Percentiles rank a stretch among this genome's conserved stretches.
phyloP scores from a whole-genome alignment of 345 rosid genomes.

The Chamaenerion angustifolium region DNA sequence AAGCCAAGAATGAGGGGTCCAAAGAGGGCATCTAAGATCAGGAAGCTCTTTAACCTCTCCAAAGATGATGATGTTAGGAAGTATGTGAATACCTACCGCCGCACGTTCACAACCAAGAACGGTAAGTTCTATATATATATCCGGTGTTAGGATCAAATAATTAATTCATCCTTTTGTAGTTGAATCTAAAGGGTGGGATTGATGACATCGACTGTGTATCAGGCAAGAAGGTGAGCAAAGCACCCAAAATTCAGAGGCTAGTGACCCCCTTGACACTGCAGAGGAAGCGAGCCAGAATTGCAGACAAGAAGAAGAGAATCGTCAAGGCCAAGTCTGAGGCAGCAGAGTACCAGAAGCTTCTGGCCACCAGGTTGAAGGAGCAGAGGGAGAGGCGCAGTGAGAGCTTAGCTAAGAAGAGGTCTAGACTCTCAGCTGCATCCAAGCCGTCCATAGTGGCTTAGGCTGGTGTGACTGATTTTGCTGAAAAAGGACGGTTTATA shows the following conservation, averaged over 20 bases:
- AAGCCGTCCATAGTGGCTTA: conserved; percentile 57
- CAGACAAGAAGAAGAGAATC: conserved; percentile 77
- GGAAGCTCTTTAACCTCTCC: conserved; percentile 68
- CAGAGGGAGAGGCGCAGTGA: conserved; percentile 79
- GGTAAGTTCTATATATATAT: conserved; percentile 18
- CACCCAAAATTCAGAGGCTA: conserved; percentile 84
- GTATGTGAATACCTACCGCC: conserved; percentile 77
- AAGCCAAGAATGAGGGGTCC: conserved; percentile 95
- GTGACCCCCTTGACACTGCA: conserved; percentile 84
- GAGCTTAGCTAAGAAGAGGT: conserved; percentile 85
- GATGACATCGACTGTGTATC: not conserved
- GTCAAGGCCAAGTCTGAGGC: conserved; percentile 86
- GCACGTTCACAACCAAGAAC: conserved; percentile 56
- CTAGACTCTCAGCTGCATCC: conserved; percentile 65
- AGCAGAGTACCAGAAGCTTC: conserved; percentile 83
- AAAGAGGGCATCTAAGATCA: conserved; percentile 83
- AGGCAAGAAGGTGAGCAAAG: conserved; percentile 80
- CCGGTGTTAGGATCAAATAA: no score
- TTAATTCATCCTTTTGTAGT: no score
- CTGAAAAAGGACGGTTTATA: no score
- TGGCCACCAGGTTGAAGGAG: conserved; percentile 70
- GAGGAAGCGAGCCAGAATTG: conserved; percentile 65
- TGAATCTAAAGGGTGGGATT: not conserved
- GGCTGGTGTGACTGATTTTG: conserved; percentile 6
- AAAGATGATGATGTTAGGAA: conserved; percentile 91